Conservation (phyloP, 108 stramenopile genomes). For the Bacterosira constricta region DNA sequence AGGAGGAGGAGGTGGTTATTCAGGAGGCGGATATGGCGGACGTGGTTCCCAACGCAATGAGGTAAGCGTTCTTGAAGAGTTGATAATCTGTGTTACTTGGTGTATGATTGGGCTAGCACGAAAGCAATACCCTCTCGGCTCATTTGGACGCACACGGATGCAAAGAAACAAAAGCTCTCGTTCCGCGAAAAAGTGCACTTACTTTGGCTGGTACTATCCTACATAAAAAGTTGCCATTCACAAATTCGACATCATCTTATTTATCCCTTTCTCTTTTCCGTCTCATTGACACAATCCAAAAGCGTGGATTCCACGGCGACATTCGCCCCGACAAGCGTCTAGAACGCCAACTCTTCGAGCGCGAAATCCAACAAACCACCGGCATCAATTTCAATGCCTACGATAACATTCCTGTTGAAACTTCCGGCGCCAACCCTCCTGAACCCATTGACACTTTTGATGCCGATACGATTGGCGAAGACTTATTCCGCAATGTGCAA, state of each 20-base stretch:
- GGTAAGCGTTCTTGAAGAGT: too few species aligned
- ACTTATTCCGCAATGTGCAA: slow-evolving; percentile 88
- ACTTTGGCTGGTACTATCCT: too few species aligned
- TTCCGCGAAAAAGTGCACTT: too few species aligned
- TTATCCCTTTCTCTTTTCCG: too few species aligned
- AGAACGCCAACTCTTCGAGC: slow-evolving; percentile 76
- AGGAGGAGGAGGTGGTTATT: slow-evolving; percentile 36
- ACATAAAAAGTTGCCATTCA: too few species aligned
- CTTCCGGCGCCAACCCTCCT: slow-evolving; percentile 83
- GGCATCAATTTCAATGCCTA: slow-evolving; percentile 99
- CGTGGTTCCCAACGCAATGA: slow-evolving; percentile 54
- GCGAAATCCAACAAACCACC: slow-evolving; percentile 86
- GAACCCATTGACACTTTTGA: slow-evolving; percentile 91
- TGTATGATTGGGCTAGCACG: too few species aligned
- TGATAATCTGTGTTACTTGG: too few species aligned
- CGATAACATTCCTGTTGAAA: slow-evolving; percentile 98
- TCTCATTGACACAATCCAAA: neutral
- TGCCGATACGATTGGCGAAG: slow-evolving; percentile 87
- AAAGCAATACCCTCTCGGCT: too few species aligned
- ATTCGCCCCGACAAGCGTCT: slow-evolving; percentile 74
- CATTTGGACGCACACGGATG: too few species aligned
- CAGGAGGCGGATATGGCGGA: slow-evolving; percentile 16
- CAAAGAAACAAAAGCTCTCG: too few species aligned
- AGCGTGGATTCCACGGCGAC: slow-evolving; percentile 87
- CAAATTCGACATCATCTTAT: too few species aligned